A percentile compares a stretch with the other conserved stretches of the same genome.
phyloP scores from a whole-genome alignment of 108 stramenopile genomes.

The Skeletonema menzelii region DNA sequence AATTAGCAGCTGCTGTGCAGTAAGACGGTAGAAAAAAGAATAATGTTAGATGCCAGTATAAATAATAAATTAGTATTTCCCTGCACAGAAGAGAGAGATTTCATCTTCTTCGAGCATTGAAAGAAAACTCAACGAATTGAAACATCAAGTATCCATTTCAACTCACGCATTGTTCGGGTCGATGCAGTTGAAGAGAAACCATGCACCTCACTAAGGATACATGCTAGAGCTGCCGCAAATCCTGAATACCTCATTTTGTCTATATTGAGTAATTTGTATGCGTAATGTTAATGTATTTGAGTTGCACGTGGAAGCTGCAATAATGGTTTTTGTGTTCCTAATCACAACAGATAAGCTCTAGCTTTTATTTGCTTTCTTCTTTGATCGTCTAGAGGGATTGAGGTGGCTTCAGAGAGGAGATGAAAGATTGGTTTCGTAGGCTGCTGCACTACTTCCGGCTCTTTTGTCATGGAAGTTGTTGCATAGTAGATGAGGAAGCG shows the following conservation, averaged over 20 bases:
- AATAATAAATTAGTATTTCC: neutral
- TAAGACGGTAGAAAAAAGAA: neutral
- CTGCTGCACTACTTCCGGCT: neutral
- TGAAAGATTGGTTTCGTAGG: neutral
- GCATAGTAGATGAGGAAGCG: neutral
- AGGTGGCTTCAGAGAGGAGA: neutral
- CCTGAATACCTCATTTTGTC: constrained; percentile 1
- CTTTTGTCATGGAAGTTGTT: neutral
- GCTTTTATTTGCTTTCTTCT: neutral
- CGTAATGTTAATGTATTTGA: neutral
- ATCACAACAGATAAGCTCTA: neutral
- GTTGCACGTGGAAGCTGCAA: constrained; percentile 1
- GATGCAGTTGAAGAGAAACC: neutral
- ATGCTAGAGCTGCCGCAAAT: neutral
- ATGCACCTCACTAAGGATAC: neutral
- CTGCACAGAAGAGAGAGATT: neutral
- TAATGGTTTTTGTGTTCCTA: neutral
- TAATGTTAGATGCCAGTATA: neutral
- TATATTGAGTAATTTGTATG: neutral
- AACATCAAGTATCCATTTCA: neutral
- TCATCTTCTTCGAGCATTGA: neutral
- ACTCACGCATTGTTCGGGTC: neutral
- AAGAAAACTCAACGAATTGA: neutral
- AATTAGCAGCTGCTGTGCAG: neutral
- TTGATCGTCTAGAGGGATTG: neutral